Evolutionary conservation across 768 basidiomycete genomes (phyloP).

Genomic region (Leccinellum rugosiceps): DNA sequence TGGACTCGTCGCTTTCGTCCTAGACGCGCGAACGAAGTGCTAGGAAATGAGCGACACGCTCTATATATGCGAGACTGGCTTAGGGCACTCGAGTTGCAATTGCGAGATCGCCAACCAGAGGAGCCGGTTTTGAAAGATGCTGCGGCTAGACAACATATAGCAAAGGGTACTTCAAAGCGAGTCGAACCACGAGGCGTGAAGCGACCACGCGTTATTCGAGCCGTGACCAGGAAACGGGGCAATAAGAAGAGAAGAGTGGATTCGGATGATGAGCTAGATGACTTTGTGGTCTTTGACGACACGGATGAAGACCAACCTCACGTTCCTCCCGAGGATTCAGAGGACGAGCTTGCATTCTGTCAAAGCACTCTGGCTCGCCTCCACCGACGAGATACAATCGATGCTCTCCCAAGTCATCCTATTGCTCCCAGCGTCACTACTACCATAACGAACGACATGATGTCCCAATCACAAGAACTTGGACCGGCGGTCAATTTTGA

Average conservation of each 20-base stretch:
- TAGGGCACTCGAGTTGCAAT: constrained; percentile 60
- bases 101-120: constrained; percentile 17
- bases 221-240: constrained; percentile 43
- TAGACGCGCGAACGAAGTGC: constrained; percentile 63
- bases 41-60: constrained; percentile 74
- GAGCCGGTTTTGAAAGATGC: background rate
- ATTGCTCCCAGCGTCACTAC: background rate
- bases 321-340: constrained; percentile 37
- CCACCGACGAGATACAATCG: constrained; percentile 1
- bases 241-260: constrained; percentile 55
- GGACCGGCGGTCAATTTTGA: constrained; percentile 29
- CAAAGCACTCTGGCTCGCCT: constrained; percentile 22
- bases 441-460: constrained; percentile 4
- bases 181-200: constrained; percentile 42
- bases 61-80: constrained; percentile 79
- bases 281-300: constrained; percentile 53
- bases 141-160: constrained; percentile 10
- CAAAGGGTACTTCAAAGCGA: constrained; percentile 25
- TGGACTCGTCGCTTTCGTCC: constrained; percentile 83
- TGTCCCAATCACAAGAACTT: constrained; percentile 8
- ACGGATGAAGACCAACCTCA: constrained; percentile 29
- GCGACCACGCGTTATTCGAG: constrained; percentile 56
- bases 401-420: background rate
- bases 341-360: constrained; percentile 33
- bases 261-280: constrained; percentile 52